These are phyloP conservation scores for Phytophthora fragariae DNA, from an alignment of 352 stramenopile genomes.

Conservation along the genomic window DNA sequence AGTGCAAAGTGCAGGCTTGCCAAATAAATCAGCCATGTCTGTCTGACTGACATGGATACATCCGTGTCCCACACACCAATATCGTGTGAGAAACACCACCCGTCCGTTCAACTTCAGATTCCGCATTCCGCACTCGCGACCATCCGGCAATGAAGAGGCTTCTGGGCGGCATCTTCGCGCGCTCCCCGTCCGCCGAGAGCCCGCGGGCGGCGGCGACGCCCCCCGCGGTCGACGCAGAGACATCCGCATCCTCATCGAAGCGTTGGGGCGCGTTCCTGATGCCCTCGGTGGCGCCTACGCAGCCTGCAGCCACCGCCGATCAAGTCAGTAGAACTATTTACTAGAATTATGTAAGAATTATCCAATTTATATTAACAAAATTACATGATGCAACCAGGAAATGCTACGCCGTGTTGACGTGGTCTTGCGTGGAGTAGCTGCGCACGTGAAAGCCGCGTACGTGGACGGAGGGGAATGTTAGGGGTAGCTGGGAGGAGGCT, in stretches of 20 bases:
- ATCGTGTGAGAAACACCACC: background rate
- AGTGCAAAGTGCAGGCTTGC: slow-evolving; percentile 10
- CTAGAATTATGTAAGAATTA: background rate
- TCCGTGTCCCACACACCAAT: background rate
- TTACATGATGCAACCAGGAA: slow-evolving; percentile 35
- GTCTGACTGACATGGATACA: slow-evolving; percentile 33
- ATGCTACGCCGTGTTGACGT: slow-evolving; percentile 65
- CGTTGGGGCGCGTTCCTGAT: slow-evolving; percentile 32
- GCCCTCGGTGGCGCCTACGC: slow-evolving; percentile 6
- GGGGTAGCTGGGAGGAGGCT: background rate
- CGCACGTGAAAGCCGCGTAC: slow-evolving; percentile 63
- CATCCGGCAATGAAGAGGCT: slow-evolving; percentile 73
- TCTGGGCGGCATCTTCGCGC: slow-evolving; percentile 64
- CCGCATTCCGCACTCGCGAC: slow-evolving; percentile 1
- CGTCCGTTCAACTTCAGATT: slow-evolving; percentile 5
- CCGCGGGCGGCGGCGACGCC: slow-evolving; percentile 7
- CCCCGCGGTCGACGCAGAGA: background rate
- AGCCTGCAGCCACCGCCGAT: slow-evolving; percentile 7
- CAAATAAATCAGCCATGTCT: slow-evolving; percentile 31
- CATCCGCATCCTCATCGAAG: background rate
- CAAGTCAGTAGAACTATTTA: slow-evolving; percentile 18
- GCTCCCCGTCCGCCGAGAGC: slow-evolving; percentile 31
- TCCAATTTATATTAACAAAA: slow-evolving; percentile 4
- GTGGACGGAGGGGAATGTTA: slow-evolving; percentile 13
- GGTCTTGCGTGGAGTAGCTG: slow-evolving; percentile 56